Conservation (phyloP, 1,284 basidiomycete species). For the Marasmius oreades region DNA sequence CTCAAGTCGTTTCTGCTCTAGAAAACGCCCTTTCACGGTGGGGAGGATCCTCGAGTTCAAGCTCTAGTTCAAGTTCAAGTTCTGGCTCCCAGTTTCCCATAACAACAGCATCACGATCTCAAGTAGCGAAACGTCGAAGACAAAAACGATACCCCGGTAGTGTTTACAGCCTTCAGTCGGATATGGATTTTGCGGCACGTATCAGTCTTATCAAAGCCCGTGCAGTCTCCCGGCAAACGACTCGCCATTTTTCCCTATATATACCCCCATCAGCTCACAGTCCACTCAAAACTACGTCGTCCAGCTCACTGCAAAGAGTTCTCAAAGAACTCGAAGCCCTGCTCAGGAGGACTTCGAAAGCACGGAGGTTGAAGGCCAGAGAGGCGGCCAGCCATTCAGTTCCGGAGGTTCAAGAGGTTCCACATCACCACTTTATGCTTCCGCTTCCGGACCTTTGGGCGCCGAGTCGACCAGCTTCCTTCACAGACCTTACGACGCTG, state of each 20-base stretch:
- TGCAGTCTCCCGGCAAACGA: constrained; percentile 52
- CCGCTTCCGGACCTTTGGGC: constrained; percentile 23
- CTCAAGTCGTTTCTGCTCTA: constrained; percentile 35
- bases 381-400: constrained; percentile 14
- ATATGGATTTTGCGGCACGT: constrained; percentile 51
- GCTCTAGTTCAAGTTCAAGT: constrained; percentile 41
- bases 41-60: constrained; percentile 37
- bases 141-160: constrained; percentile 36
- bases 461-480: constrained; percentile 26
- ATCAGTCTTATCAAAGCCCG: constrained; percentile 57
- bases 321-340: constrained; percentile 53
- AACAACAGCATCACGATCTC: constrained; percentile 35
- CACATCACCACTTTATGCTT: constrained; percentile 35
- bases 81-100: constrained; percentile 34
- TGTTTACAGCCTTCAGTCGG: constrained; percentile 47
- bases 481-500: constrained; percentile 22
- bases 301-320: constrained; percentile 55
- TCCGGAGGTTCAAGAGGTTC: constrained; percentile 10
- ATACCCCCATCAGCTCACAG: constrained; percentile 38
- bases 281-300: not conserved
- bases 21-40: constrained; percentile 54
- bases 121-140: constrained; percentile 36
- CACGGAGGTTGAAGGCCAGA: constrained; percentile 30
- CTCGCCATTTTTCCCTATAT: constrained; percentile 68
- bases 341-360: constrained; percentile 41